Evolutionary conservation across 2,329 filamentous ascomycete species (phyloP).

Genomic region (Eutypella sp.): DNA sequence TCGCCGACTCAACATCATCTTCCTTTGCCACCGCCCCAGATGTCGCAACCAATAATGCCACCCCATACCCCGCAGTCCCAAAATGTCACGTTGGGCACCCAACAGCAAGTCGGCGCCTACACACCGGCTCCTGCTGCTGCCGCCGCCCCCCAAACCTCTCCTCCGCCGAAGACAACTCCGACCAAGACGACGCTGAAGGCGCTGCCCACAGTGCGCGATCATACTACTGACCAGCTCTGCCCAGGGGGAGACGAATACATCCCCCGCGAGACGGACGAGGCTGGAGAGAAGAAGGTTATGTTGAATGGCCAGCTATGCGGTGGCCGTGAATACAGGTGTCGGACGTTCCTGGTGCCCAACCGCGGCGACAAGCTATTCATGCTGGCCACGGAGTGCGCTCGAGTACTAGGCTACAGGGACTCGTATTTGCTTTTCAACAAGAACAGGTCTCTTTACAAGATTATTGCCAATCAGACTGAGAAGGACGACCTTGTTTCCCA

Average conservation of each 20-base stretch:
- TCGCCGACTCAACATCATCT: constrained; percentile 51
- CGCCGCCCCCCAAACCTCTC: constrained; percentile 43
- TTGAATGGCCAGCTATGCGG: constrained; percentile 76
- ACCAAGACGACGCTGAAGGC: constrained; percentile 86
- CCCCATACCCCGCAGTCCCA: constrained; percentile 53
- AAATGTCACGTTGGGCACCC: constrained; percentile 39
- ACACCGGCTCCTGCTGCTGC: constrained; percentile 26
- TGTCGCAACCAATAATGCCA: constrained; percentile 32
- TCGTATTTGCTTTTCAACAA: constrained; percentile 99
- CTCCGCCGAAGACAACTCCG: constrained; percentile 74
- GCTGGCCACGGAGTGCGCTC: constrained; percentile 94
- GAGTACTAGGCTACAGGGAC: constrained; percentile 89
- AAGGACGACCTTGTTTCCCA: constrained; percentile 95
- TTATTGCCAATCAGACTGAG: constrained; percentile 91
- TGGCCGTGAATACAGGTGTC: constrained; percentile 81
- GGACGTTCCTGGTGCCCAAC: constrained; percentile 89
- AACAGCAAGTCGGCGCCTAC: constrained; percentile 32
- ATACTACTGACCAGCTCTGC: constrained; percentile 93
- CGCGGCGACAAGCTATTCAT: constrained; percentile 94
- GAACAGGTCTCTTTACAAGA: constrained; percentile 93
- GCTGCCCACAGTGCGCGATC: constrained; percentile 89
- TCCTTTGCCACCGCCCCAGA: constrained; percentile 35
- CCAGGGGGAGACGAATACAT: constrained; percentile 90
- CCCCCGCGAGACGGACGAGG: constrained; percentile 86
- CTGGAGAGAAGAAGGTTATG: constrained; percentile 91